Base-by-base conservation (phyloP, 371 early-diverging fungal species). In the Mortierella sp. region DNA sequence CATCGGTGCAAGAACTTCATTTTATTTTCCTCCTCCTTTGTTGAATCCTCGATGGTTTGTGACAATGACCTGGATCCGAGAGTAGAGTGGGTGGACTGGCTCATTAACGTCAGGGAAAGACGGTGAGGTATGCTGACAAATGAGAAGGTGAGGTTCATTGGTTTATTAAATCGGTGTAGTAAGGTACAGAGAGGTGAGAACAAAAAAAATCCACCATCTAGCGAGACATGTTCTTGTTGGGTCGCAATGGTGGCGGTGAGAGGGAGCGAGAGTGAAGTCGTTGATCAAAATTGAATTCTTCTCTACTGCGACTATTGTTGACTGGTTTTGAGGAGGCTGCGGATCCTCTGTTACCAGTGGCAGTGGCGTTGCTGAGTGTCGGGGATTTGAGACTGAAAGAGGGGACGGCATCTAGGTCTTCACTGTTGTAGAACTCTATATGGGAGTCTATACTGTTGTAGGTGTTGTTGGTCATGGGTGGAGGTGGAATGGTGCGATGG, bases 1-100 rank as follows among this genome's bases (percentile, higher is more conserved):
- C 35, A 35, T 2, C 35, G 35, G 35, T 35, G 35, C 35, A 35
- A 35, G 35, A 35, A 35, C 35, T 35, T 35, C 35, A 35, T 35
- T 35, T 35, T 2, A 35, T 3, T 35, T 35, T 75, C 79, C 73
- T 75, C 77, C 2, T 91, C 93, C 1, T 79, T 79, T 70, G 58
- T 92, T 92, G 70, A 83, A 93, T 43, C 88, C 88, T 24, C 88
- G 51, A 80, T 92, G 92, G 46, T 92, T 87, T n/a, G 90, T 88
- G 71, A 93, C 90, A 18, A 91, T 82, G 43, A 91, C 88, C 72
- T 91, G 91, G 60, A 91, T 88, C 35, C 92, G 90, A 49, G 83
- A 78, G 76, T 92, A 91, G 32, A 92, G 87, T 14, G 92, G 91
- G 29, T 83, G 29, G 16, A 16, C 82, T 4, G 81, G 79, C 0